Evolutionary conservation across 202 grass and related monocot species (phyloP).

Genomic region (Miscanthus sacchariflorus): DNA sequence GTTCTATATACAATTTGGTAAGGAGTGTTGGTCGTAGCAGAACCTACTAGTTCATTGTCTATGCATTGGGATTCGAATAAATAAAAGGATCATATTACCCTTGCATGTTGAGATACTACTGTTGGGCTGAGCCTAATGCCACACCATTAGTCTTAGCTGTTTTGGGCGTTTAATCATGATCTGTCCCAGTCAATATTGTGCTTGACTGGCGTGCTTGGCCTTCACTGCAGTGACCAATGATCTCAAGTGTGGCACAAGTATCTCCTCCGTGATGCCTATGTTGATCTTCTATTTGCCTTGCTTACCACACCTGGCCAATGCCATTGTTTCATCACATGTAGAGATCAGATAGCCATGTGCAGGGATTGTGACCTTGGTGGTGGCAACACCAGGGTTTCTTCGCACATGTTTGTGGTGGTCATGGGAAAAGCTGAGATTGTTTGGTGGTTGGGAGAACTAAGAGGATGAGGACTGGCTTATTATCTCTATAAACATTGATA

Average conservation of each 20-base stretch:
- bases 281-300: background rate
- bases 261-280: too few species aligned
- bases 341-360: background rate
- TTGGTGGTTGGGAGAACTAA: background rate
- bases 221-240: background rate
- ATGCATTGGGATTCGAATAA: background rate
- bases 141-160: background rate
- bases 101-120: background rate
- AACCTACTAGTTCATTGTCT: background rate
- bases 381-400: background rate
- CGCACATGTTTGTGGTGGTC: background rate
- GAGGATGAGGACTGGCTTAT: background rate
- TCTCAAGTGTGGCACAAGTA: background rate
- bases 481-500: background rate
- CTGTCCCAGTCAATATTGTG: background rate
- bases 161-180: background rate
- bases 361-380: background rate
- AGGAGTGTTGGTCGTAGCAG: background rate
- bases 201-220: background rate
- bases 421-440: constrained; percentile 2
- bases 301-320: background rate
- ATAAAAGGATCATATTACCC: constrained; percentile 1
- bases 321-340: background rate
- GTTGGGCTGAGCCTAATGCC: background rate
- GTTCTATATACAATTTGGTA: background rate